phyloP scores from a whole-genome alignment of 768 basidiomycete genomes.

The Tulasnella sp. region DNA sequence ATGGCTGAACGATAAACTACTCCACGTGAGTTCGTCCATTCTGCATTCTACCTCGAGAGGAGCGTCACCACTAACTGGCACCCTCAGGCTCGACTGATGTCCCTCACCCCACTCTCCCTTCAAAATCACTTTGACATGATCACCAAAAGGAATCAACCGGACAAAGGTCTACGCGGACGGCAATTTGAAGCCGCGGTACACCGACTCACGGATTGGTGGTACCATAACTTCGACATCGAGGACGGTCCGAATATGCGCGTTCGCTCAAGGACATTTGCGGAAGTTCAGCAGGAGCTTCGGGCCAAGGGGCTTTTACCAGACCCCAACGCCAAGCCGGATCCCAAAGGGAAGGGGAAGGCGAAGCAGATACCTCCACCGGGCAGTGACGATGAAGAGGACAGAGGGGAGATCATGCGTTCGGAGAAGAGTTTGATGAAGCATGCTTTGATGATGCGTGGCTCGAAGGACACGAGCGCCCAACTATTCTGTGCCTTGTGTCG shows the following conservation, averaged over 20 bases:
- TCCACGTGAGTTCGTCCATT: constrained; percentile 56
- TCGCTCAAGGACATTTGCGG: constrained; percentile 71
- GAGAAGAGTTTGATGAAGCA: constrained; percentile 92
- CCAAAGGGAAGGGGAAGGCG: constrained; percentile 39
- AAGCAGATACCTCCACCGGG: constrained; percentile 35
- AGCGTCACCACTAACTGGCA: constrained; percentile 28
- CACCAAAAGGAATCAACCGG: constrained; percentile 75
- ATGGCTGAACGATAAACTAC: constrained; percentile 75
- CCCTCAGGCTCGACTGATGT: constrained; percentile 78
- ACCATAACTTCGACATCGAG: constrained; percentile 57
- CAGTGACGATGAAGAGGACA: constrained; percentile 40
- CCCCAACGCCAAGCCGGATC: constrained; percentile 28
- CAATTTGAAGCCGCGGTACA: constrained; percentile 80
- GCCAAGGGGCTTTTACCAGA: background rate
- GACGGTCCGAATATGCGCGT: constrained; percentile 59
- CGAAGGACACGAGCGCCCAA: constrained; percentile 81
- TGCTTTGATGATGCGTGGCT: constrained; percentile 72
- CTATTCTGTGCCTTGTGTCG: constrained; percentile 88
- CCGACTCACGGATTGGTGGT: constrained; percentile 83
- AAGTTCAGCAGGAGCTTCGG: constrained; percentile 48
- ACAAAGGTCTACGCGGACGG: constrained; percentile 73
- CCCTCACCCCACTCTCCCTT: constrained; percentile 72
- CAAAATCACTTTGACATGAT: constrained; percentile 80
- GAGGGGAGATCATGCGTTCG: constrained; percentile 64
- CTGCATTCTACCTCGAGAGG: constrained; percentile 34